phyloP scores from a whole-genome alignment of 495 filamentous ascomycete species.

The Entonaema liquescens region DNA sequence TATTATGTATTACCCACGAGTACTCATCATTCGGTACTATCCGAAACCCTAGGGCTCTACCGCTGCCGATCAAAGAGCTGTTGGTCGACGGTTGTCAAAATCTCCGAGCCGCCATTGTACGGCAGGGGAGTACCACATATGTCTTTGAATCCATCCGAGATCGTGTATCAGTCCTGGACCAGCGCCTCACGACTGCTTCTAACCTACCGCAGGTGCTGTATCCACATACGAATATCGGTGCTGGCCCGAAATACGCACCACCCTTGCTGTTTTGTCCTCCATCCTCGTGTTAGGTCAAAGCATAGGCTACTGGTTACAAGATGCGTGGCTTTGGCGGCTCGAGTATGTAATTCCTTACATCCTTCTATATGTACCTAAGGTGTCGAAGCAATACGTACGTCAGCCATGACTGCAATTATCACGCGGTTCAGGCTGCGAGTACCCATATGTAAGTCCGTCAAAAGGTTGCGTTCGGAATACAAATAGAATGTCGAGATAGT shows the following conservation, averaged over 20 bases:
- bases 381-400: slow-evolving; percentile 5
- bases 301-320: slow-evolving; percentile 7
- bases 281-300: slow-evolving; percentile 23
- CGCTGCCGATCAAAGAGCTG: slow-evolving; percentile 22
- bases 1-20: too few species aligned
- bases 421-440: slow-evolving; percentile 9
- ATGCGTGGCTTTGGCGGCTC: slow-evolving; percentile 26
- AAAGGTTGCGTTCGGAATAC: not conserved
- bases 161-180: slow-evolving; percentile 9
- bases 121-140: slow-evolving; percentile 10
- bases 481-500: not conserved
- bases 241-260: not conserved
- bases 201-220: not conserved
- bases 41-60: slow-evolving; percentile 11
- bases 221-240: not conserved
- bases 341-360: slow-evolving; percentile 2
- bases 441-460: not conserved
- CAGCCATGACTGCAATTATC: slow-evolving; percentile 12
- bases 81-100: slow-evolving; percentile 14
- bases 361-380: not conserved
- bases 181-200: not conserved
- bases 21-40: slow-evolving; percentile 19
- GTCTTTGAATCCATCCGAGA: slow-evolving; percentile 8
- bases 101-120: slow-evolving; percentile 34
- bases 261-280: not conserved